phyloP scores from a whole-genome alignment of 768 basidiomycete genomes.

The Calocybe cyanea region DNA sequence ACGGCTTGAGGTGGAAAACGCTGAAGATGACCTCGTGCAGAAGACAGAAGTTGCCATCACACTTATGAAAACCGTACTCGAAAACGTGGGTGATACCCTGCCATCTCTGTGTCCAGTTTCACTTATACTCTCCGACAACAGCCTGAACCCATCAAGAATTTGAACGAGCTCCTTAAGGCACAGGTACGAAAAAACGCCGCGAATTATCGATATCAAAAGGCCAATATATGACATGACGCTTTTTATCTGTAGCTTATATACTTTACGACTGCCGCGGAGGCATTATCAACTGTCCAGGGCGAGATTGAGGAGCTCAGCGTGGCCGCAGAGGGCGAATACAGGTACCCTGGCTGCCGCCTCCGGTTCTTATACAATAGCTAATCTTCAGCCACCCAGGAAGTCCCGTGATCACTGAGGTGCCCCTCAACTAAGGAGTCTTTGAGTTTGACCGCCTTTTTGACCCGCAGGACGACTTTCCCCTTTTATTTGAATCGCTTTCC shows the following conservation, averaged over 20 bases:
- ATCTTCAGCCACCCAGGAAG: slow-evolving; percentile 58
- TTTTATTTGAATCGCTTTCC: not conserved
- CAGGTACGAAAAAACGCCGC: slow-evolving; percentile 42
- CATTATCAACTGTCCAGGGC: slow-evolving; percentile 77
- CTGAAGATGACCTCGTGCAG: slow-evolving; percentile 94
- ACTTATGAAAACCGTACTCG: slow-evolving; percentile 96
- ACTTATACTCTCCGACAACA: slow-evolving; percentile 31
- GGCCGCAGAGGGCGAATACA: slow-evolving; percentile 93
- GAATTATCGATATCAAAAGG: too few species aligned
- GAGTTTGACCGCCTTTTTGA: not conserved
- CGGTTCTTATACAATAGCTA: not conserved
- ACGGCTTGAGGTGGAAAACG: slow-evolving; percentile 86
- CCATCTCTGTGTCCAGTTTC: slow-evolving; percentile 1
- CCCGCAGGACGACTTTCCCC: not conserved
- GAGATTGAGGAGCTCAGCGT: slow-evolving; percentile 93
- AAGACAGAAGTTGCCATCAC: slow-evolving; percentile 97
- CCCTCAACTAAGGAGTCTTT: slow-evolving; percentile 30
- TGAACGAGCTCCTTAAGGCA: slow-evolving; percentile 89
- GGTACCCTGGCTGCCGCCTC: slow-evolving; percentile 38
- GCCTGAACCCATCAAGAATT: slow-evolving; percentile 95
- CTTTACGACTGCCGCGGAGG: slow-evolving; percentile 75
- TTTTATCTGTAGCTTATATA: slow-evolving; percentile 49
- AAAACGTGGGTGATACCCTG: slow-evolving; percentile 72
- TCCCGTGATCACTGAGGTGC: slow-evolving; percentile 82
- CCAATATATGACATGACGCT: too few species aligned